Evolutionary conservation across 495 filamentous ascomycete species (phyloP), one percentile per base, ranked within the genome.

Genomic region (Oleoguttula mirabilis): DNA sequence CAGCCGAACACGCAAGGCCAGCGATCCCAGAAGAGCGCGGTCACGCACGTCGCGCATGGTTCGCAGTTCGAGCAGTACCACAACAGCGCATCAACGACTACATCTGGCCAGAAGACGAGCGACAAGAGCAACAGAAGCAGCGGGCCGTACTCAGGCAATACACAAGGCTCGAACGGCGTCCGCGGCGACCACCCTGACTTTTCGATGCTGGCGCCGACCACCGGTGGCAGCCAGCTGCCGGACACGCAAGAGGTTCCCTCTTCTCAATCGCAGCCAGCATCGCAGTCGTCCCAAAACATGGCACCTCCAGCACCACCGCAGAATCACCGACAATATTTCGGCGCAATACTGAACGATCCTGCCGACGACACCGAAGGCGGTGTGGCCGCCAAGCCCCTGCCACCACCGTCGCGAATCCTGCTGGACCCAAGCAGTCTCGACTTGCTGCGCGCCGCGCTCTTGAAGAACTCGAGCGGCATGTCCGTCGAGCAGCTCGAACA

Each of bases 401-500:
- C 34, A 20, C 5, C 41, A 32, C 30, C 23, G n/a, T 3, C 4
- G 41, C 8, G 20, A 8, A 48, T 80, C 14, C 66, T 80, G 23
- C 43, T 87, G 31, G 75, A 87, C 53, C 66, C 71, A 7, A 44
- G 53, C 0, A 63, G 68, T 27, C 56, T 82, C 28, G 56, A 69
- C 8, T 52, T 65, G 11, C 68, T 93, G 24, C 69, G 81, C 38
- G 51, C 66, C 0, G 58, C 69, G 21, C 60, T 94, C 16, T 72
- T 75, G 0, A 58, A 71, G 12, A 68, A 71, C 22, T 83, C 82
- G 6, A 80, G 79, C 31, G 87, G 87, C 0, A 87, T 77, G 62
- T 81, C 76, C 1, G 78, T 98, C 28, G 90, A 96, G 62, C 92
- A 98, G 58, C 68, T 98, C 21, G 88, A 96, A 64, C 88, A 94